A percentile compares a stretch with the other conserved stretches of the same genome.
These are phyloP conservation scores for Podila epigama DNA, from an alignment of 192 early-diverging fungal species.

Conservation along the genomic window DNA sequence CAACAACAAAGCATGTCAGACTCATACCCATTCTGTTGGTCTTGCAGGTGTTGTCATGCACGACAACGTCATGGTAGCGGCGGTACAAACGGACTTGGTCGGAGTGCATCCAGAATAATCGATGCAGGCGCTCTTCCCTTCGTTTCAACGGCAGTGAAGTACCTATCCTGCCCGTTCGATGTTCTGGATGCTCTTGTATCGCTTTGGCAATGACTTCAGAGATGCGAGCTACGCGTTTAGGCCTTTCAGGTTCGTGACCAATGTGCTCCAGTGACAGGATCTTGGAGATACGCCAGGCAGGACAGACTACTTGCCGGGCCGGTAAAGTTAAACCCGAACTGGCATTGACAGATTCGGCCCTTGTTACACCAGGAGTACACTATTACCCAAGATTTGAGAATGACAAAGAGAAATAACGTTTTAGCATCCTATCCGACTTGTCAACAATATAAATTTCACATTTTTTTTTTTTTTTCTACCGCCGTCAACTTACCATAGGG, in stretches of 20 bases:
- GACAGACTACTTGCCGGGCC: neutral
- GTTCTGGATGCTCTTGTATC: neutral
- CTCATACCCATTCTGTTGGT: conserved; percentile 2
- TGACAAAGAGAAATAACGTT: too few species aligned
- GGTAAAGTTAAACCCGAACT: neutral
- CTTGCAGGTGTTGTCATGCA: neutral
- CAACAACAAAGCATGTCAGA: neutral
- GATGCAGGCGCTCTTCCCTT: too few species aligned
- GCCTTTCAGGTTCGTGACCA: neutral
- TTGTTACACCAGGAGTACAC: neutral
- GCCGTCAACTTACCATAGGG: too few species aligned
- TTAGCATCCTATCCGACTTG: too few species aligned
- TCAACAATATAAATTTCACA: too few species aligned
- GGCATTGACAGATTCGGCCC: neutral
- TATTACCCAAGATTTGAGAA: neutral
- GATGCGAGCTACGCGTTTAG: neutral
- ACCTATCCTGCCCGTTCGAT: neutral
- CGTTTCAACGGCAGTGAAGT: neutral
- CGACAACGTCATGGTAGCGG: conserved; percentile 2
- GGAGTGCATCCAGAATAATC: conserved; percentile 7
- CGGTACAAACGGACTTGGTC: neutral
- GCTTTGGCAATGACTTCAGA: neutral
- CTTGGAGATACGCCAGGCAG: neutral
- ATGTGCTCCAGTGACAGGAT: neutral
- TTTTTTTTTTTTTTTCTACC: too few species aligned